These are phyloP conservation scores for Ophiostoma ulmi DNA, from an alignment of 2,329 filamentous ascomycete genomes.

Conservation along the genomic window DNA sequence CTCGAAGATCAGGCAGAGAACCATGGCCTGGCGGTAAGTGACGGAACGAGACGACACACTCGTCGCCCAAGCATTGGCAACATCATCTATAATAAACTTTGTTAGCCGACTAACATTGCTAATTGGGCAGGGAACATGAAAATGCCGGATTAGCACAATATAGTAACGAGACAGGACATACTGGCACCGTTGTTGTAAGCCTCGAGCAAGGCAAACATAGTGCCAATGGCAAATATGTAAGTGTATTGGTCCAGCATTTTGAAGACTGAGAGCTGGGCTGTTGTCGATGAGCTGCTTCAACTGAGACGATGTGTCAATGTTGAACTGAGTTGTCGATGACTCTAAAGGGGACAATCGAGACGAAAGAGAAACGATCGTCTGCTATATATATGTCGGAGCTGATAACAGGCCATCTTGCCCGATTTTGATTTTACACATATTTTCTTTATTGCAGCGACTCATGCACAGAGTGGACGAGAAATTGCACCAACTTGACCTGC, in stretches of 20 bases:
- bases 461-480: not conserved
- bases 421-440: not conserved
- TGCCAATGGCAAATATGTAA: slow-evolving; percentile 72
- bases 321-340: not conserved
- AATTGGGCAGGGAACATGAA: not conserved
- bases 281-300: slow-evolving; percentile 5
- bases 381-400: slow-evolving; percentile 5
- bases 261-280: not conserved
- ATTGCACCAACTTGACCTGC: not conserved
- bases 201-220: slow-evolving; percentile 68
- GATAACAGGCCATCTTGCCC: slow-evolving; percentile 7
- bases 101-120: not conserved
- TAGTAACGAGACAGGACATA: slow-evolving; percentile 37
- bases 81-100: slow-evolving; percentile 58
- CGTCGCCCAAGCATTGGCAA: slow-evolving; percentile 78
- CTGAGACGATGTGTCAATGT: not conserved
- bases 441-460: not conserved
- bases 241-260: slow-evolving; percentile 53
- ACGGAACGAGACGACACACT: slow-evolving; percentile 75
- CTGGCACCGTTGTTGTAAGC: slow-evolving; percentile 76
- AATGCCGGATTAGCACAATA: not conserved
- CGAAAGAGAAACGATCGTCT: slow-evolving; percentile 6
- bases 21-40: slow-evolving; percentile 63
- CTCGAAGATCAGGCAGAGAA: slow-evolving; percentile 62
- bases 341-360: not conserved